Conservation (phyloP, 192 early-diverging fungal genomes). For the Dissophora ornata region DNA sequence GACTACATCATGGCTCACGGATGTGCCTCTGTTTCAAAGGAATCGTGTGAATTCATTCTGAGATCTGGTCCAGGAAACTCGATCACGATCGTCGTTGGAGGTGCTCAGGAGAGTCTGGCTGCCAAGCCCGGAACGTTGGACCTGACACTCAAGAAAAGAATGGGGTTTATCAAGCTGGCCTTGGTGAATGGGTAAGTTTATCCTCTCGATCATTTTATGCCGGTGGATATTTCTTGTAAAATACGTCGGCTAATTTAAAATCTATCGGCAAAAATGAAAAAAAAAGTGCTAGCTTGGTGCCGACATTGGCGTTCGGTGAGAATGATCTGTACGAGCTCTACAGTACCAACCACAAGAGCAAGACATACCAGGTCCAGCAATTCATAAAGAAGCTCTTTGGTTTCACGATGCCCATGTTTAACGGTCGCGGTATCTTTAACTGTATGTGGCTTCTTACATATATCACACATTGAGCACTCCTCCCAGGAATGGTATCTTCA, state of each 20-base stretch:
- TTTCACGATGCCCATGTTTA: slow-evolving; percentile 81
- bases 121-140: slow-evolving; percentile 74
- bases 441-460: no score
- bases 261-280: no score
- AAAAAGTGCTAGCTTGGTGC: slow-evolving; percentile 77
- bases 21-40: slow-evolving; percentile 78
- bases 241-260: not conserved
- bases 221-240: no score
- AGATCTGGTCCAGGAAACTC: slow-evolving; percentile 72
- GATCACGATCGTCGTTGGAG: slow-evolving; percentile 91
- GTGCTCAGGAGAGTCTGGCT: slow-evolving; percentile 84
- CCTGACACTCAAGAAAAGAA: slow-evolving; percentile 79
- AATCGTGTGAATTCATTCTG: slow-evolving; percentile 83
- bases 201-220: not conserved
- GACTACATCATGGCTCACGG: slow-evolving; percentile 83
- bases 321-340: slow-evolving; percentile 90
- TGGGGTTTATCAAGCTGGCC: slow-evolving; percentile 94
- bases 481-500: no score
- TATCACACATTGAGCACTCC: no score
- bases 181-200: slow-evolving; percentile 71
- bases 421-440: slow-evolving; percentile 89
- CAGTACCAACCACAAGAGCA: slow-evolving; percentile 73
- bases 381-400: slow-evolving; percentile 75
- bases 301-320: slow-evolving; percentile 94
- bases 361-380: slow-evolving; percentile 76